These are phyloP conservation scores for Hyphopichia pseudoburtonii DNA, from an alignment of 1,139 yeast species.

Conservation along the genomic window DNA sequence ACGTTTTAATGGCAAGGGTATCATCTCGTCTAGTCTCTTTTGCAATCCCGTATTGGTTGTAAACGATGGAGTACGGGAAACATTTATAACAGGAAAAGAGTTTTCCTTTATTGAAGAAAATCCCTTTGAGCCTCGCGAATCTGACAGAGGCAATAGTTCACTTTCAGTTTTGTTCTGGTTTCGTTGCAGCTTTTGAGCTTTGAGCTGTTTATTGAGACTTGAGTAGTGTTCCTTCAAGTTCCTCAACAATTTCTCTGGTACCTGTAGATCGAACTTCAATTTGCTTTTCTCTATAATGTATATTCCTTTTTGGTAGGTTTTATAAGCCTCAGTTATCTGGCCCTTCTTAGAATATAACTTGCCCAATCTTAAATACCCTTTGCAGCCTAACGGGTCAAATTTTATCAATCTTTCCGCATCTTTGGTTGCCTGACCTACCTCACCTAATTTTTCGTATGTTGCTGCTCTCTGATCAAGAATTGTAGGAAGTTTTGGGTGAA, in stretches of 20 bases:
- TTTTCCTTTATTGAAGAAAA: too few species aligned
- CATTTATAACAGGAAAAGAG: too few species aligned
- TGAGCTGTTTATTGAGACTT: constrained; percentile 23
- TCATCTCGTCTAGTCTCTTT: constrained; percentile 12
- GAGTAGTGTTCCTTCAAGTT: constrained; percentile 25
- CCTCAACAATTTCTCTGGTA: constrained; percentile 28
- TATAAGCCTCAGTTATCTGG: constrained; percentile 42
- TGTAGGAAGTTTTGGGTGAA: constrained; percentile 28
- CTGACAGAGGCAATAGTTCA: not conserved
- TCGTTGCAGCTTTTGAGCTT: constrained; percentile 10
- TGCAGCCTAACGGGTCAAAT: constrained; percentile 56
- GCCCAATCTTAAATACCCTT: constrained; percentile 57
- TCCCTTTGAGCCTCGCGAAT: too few species aligned
- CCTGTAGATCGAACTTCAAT: constrained; percentile 19
- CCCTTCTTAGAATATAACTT: constrained; percentile 37
- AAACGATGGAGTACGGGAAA: too few species aligned
- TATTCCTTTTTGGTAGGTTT: constrained; percentile 43
- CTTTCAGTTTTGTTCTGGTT: too few species aligned
- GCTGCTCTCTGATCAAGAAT: constrained; percentile 58
- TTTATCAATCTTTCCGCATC: constrained; percentile 45
- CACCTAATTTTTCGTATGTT: constrained; percentile 51
- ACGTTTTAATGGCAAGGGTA: constrained; percentile 17
- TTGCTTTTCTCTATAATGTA: constrained; percentile 28
- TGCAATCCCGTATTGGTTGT: constrained; percentile 13
- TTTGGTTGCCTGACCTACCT: constrained; percentile 37